Evolutionary conservation across 2,329 filamentous ascomycete species (phyloP).

Genomic region (Biscogniauxia mediterranea): DNA sequence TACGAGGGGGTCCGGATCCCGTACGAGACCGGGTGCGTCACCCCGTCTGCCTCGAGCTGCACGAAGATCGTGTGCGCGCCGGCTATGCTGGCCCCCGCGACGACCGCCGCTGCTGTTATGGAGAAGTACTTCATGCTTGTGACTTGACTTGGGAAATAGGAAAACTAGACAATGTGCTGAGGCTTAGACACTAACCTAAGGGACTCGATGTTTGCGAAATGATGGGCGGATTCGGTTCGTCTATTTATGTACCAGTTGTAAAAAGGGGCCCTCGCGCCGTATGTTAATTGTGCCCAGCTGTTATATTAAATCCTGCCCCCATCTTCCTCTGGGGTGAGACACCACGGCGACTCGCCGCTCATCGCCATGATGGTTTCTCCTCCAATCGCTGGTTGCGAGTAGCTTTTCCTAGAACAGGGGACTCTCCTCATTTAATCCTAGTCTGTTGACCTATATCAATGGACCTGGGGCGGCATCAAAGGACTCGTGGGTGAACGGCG

Average conservation of each 20-base stretch:
- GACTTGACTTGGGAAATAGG: neutral
- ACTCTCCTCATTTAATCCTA: constrained; percentile 10
- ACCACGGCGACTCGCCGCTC: neutral
- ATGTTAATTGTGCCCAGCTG: neutral
- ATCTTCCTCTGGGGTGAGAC: neutral
- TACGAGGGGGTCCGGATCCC: constrained; percentile 54
- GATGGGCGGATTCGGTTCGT: neutral
- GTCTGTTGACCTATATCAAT: constrained; percentile 11
- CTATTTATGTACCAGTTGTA: neutral
- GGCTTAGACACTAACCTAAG: neutral
- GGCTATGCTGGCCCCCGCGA: constrained; percentile 13
- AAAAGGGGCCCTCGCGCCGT: neutral
- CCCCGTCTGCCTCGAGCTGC: constrained; percentile 40
- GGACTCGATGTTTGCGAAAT: neutral
- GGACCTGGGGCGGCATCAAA: constrained; percentile 15
- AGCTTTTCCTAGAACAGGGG: constrained; percentile 6
- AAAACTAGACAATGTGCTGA: neutral
- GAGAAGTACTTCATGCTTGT: constrained; percentile 23
- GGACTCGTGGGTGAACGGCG: constrained; percentile 16
- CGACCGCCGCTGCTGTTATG: constrained; percentile 12
- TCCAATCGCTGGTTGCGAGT: constrained; percentile 6
- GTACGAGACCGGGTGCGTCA: constrained; percentile 45
- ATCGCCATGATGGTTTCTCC: constrained; percentile 9
- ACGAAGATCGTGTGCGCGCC: constrained; percentile 30
- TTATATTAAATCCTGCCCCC: neutral